A percentile compares a stretch with the other conserved stretches of the same genome.
phyloP scores from a whole-genome alignment of 2,329 filamentous ascomycete species.

The Penicillium sp. region DNA sequence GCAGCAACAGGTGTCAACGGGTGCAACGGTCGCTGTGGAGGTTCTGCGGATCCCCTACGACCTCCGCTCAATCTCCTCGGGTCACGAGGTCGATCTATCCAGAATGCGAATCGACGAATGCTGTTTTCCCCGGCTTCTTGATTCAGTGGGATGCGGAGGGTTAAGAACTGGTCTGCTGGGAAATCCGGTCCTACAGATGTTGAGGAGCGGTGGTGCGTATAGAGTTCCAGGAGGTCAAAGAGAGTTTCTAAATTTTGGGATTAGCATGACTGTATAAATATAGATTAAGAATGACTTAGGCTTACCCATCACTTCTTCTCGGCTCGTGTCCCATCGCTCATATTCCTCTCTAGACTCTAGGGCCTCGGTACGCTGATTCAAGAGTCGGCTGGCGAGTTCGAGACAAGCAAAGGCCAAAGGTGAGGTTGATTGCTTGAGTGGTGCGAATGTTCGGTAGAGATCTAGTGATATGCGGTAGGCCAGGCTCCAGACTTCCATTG shows the following conservation, averaged over 20 bases:
- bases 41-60: constrained; percentile 14
- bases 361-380: constrained; percentile 54
- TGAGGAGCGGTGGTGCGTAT: constrained; percentile 75
- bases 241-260: constrained; percentile 63
- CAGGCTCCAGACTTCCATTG: constrained; percentile 60
- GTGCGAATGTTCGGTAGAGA: constrained; percentile 88
- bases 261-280: constrained; percentile 2
- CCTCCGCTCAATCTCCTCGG: constrained; percentile 6
- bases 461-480: constrained; percentile 85
- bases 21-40: constrained; percentile 17
- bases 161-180: constrained; percentile 75
- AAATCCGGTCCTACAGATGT: constrained; percentile 74
- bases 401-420: constrained; percentile 80
- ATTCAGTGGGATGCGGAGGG: constrained; percentile 83
- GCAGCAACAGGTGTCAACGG: constrained; percentile 49
- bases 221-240: constrained; percentile 87
- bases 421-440: constrained; percentile 84
- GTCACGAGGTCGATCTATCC: constrained; percentile 36
- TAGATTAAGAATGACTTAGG: constrained; percentile 28
- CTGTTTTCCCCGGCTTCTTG: constrained; percentile 68
- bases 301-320: constrained; percentile 50
- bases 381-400: constrained; percentile 74
- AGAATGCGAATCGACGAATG: constrained; percentile 63
- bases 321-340: constrained; percentile 49
- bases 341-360: constrained; percentile 52